Evolutionary conservation across 352 stramenopile genomes (phyloP), one percentile per base, ranked within the genome.

Genomic region (Globisporangium uncinulatum): DNA sequence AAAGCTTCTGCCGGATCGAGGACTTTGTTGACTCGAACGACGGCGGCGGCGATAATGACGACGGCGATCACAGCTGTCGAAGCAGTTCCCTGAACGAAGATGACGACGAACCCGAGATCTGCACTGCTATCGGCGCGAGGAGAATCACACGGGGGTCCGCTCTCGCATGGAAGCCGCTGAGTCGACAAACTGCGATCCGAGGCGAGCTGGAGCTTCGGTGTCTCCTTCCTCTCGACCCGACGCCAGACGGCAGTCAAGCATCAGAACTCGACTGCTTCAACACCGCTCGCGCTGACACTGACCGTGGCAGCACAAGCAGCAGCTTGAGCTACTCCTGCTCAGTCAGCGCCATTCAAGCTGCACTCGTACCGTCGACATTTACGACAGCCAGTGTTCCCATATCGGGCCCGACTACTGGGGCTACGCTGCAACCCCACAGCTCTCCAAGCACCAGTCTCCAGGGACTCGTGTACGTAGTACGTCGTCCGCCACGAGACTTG

Each of bases 141-240:
- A 17, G 14, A 21, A 50, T 20, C 41, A 42, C 46, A 13, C 41
- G 32, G 14, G 32, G 10, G 13, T 46, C 34, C 13, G 14, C 47
- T 7, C 19, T 34, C 8, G 39, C n/a, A 3, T 10, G 14, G 20
- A 54, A 55, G 46, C 36, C 20, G 6, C 50, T 56, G 15, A 78
- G 69, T 21, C 68, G 69, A 2, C 71, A 74, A 6, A 62, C 71
- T 10, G 69, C 66, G 46, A 70, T 77, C 57, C 69, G 69, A 47
- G 66, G 63, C 37, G 66, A 74, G 19, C 50, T 78, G 4, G 56
- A 57, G 6, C 31, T 46, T 19, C 19, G 8, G 34, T 36, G 50
- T 31, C 19, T 29, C n/a, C 42, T 19, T 14, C 17, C 42, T 29
- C 42, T 2, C 7, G 42, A 47, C 17, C 8, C 9, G n/a, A 19